Percentiles rank a stretch among this genome's conserved stretches.
Evolutionary conservation across 208 protist species (phyloP).

Genomic region (Spongospora subterranea): DNA sequence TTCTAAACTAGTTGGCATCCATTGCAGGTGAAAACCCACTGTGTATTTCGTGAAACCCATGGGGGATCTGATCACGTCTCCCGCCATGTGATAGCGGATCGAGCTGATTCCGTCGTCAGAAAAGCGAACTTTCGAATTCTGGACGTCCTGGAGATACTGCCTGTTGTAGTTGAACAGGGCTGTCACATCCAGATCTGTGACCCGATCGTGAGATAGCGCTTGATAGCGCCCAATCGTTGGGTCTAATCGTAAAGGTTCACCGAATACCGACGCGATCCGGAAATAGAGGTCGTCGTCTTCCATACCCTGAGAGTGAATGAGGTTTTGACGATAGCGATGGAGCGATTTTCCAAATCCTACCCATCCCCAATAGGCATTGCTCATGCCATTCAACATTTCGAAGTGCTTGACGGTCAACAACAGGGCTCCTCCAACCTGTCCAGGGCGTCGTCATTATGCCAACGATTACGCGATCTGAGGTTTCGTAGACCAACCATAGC

Average conservation of each 20-base stretch:
- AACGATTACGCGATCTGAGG: background rate
- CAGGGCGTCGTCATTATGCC: background rate
- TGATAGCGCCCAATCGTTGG: conserved; percentile 27
- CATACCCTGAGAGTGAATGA: conserved; percentile 25
- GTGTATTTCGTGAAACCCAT: conserved; percentile 49
- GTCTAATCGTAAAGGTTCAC: background rate
- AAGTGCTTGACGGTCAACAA: background rate
- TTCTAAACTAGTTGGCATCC: conserved; percentile 18
- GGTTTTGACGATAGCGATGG: background rate
- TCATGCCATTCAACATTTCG: conserved; percentile 14
- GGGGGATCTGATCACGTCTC: background rate
- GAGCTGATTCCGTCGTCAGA: background rate
- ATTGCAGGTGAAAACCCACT: background rate
- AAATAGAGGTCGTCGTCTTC: conserved; percentile 41
- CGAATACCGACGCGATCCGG: background rate
- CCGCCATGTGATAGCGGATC: background rate
- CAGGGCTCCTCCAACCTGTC: background rate
- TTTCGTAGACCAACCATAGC: too few species aligned
- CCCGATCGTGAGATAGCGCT: background rate
- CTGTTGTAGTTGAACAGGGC: conserved; percentile 32
- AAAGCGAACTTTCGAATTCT: background rate
- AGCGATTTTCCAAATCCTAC: background rate
- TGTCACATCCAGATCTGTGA: conserved; percentile 14
- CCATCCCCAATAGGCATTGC: conserved; percentile 36
- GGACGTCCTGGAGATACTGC: background rate